A percentile compares a stretch with the other conserved stretches of the same genome.
Conservation (phyloP, 2,329 filamentous ascomycete species). For the Beauveria scarabaeidicola region DNA sequence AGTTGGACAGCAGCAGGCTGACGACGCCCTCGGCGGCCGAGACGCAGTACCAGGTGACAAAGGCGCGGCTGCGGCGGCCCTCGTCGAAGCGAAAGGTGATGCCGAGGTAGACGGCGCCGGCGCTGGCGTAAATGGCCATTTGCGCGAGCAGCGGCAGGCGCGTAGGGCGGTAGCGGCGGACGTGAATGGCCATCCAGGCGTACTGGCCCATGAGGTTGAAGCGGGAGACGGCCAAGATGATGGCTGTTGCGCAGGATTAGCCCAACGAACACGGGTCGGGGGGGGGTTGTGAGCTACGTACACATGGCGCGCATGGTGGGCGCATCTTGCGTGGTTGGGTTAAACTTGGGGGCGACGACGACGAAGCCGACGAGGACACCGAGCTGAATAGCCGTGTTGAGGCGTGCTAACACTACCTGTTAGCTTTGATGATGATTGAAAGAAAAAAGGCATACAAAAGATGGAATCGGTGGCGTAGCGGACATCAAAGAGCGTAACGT, state of each 20-base stretch:
- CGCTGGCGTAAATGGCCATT: constrained; percentile 25
- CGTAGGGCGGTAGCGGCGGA: constrained; percentile 30
- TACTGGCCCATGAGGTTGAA: constrained; percentile 46
- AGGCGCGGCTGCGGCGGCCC: constrained; percentile 24
- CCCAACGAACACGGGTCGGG: not conserved
- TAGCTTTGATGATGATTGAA: not conserved
- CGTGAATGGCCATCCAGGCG: constrained; percentile 35
- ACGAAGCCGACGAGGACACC: constrained; percentile 58
- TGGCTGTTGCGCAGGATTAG: no score
- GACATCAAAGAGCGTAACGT: constrained; percentile 57
- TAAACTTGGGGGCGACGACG: constrained; percentile 44
- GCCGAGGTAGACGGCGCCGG: constrained; percentile 32
- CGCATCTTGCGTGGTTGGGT: constrained; percentile 28
- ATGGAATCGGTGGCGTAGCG: constrained; percentile 57
- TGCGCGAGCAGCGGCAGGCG: constrained; percentile 28
- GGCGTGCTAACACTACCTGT: constrained; percentile 31
- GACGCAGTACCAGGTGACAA: constrained; percentile 43
- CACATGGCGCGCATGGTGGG: constrained; percentile 33
- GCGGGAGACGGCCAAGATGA: constrained; percentile 44
- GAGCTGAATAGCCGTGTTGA: constrained; percentile 51
- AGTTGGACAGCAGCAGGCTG: constrained; percentile 44
- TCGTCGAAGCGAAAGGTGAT: constrained; percentile 31
- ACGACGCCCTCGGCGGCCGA: constrained; percentile 43
- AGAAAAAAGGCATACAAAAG: constrained; percentile 31
- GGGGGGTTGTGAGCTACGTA: constrained; percentile 16